Conservation (phyloP, 2,329 filamentous ascomycete genomes). For the Hypoxylon sp. region DNA sequence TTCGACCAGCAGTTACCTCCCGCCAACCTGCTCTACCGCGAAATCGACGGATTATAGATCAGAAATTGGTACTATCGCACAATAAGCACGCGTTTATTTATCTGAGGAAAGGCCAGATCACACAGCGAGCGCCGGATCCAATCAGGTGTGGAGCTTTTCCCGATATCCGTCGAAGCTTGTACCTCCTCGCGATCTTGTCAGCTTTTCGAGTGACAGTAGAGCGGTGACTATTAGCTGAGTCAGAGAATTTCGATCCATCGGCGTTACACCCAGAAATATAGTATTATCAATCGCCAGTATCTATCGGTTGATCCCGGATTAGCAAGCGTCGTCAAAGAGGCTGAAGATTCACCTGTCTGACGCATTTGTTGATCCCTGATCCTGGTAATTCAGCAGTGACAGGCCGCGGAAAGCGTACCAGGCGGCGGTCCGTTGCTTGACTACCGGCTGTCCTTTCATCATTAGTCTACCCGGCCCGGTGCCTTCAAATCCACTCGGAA, state of each 20-base stretch:
- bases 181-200: constrained; percentile 45
- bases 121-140: constrained; percentile 47
- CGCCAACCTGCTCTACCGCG: constrained; percentile 12
- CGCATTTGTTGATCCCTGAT: constrained; percentile 42
- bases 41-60: constrained; percentile 35
- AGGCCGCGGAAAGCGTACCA: constrained; percentile 25
- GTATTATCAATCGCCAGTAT: constrained; percentile 30
- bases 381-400: constrained; percentile 34
- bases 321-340: constrained; percentile 39
- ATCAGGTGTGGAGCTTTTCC: constrained; percentile 46
- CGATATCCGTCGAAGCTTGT: constrained; percentile 47
- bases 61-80: constrained; percentile 45
- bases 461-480: constrained; percentile 28
- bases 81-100: constrained; percentile 49
- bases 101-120: constrained; percentile 46
- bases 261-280: constrained; percentile 31
- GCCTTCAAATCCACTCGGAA: constrained; percentile 17
- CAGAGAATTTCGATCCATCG: constrained; percentile 28
- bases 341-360: constrained; percentile 39
- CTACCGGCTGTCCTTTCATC: constrained; percentile 17
- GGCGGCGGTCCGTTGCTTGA: constrained; percentile 33
- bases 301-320: constrained; percentile 29
- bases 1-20: constrained; percentile 11
- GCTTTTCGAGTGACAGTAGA: constrained; percentile 40
- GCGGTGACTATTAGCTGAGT: constrained; percentile 48